These are phyloP conservation scores for Crithidia expoeki DNA, from an alignment of 208 protist species.

Conservation along the genomic window DNA sequence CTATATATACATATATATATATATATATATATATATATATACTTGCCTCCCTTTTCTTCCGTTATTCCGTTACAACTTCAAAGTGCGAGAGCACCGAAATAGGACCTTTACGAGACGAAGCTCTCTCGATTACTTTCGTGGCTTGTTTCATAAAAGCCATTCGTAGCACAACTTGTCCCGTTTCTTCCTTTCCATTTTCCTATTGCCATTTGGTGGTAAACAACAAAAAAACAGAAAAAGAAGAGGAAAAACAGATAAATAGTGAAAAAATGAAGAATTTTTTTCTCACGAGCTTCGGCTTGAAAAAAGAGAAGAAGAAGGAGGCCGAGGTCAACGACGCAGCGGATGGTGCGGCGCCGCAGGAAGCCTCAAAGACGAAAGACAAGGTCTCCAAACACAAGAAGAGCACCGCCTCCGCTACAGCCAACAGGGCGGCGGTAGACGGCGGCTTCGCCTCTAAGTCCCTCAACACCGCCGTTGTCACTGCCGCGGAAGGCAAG, in stretches of 20 bases:
- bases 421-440: background rate
- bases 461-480: background rate
- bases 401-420: background rate
- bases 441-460: background rate
- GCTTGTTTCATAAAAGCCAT: too few relatives aligned
- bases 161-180: background rate
- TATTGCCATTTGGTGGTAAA: conserved; percentile 8
- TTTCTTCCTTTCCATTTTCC: conserved; percentile 18
- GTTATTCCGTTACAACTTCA: too few relatives aligned
- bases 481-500: background rate
- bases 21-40: too few relatives aligned
- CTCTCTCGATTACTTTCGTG: too few relatives aligned
- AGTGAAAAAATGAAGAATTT: conserved; percentile 35
- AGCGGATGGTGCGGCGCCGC: background rate
- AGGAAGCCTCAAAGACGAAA: conserved; percentile 1
- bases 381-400: conserved; percentile 26
- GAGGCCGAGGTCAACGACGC: conserved; percentile 7
- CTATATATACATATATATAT: too few relatives aligned
- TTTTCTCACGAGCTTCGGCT: conserved; percentile 34
- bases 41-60: too few relatives aligned
- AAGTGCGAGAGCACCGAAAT: too few relatives aligned
- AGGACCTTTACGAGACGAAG: too few relatives aligned
- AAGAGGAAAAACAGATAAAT: background rate
- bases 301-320: conserved; percentile 52
- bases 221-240: background rate